A percentile compares a stretch with the other conserved stretches of the same genome.
Evolutionary conservation across 2,329 filamentous ascomycete genomes (phyloP).

Genomic region (Colletotrichum eremochloae): DNA sequence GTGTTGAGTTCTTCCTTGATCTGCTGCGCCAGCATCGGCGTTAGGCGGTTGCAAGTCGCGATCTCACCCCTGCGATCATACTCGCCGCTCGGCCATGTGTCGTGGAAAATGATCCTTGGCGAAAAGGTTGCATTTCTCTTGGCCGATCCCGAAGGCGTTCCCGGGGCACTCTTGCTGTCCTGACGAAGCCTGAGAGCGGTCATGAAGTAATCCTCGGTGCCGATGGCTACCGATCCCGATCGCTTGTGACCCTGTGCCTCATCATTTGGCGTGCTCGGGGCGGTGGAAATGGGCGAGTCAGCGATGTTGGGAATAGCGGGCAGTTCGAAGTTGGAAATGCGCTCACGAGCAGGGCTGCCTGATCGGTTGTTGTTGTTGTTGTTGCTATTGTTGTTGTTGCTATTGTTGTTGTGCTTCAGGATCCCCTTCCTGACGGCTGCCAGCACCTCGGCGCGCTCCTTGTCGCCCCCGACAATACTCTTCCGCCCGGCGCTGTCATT

Average conservation of each 20-base stretch:
- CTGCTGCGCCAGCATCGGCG: slow-evolving; percentile 96
- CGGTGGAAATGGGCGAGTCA: slow-evolving; percentile 87
- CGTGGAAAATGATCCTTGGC: slow-evolving; percentile 92
- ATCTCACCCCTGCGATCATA: slow-evolving; percentile 97
- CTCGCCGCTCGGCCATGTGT: slow-evolving; percentile 95
- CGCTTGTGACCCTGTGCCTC: slow-evolving; percentile 77
- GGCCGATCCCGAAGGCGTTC: slow-evolving; percentile 77
- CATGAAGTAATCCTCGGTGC: slow-evolving; percentile 91
- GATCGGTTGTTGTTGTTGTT: slow-evolving; percentile 3
- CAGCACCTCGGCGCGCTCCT: slow-evolving; percentile 89
- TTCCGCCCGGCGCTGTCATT: slow-evolving; percentile 77
- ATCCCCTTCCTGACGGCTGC: slow-evolving; percentile 96
- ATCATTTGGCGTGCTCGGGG: slow-evolving; percentile 89
- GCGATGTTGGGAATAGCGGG: slow-evolving; percentile 73
- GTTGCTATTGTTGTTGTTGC: too few species aligned
- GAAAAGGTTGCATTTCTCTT: slow-evolving; percentile 83
- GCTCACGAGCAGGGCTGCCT: slow-evolving; percentile 38
- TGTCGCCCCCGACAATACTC: slow-evolving; percentile 92
- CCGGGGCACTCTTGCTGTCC: slow-evolving; percentile 84
- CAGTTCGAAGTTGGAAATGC: slow-evolving; percentile 53
- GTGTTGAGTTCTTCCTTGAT: slow-evolving; percentile 99
- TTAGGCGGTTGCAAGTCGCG: slow-evolving; percentile 97
- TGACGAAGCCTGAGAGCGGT: slow-evolving; percentile 79
- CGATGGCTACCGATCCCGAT: slow-evolving; percentile 78
- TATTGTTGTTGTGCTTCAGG: slow-evolving; percentile 84